Percentiles rank a stretch among this genome's conserved stretches.
Conservation (phyloP, 2,329 filamentous ascomycete species). For the Fusarium tjaetaba region DNA sequence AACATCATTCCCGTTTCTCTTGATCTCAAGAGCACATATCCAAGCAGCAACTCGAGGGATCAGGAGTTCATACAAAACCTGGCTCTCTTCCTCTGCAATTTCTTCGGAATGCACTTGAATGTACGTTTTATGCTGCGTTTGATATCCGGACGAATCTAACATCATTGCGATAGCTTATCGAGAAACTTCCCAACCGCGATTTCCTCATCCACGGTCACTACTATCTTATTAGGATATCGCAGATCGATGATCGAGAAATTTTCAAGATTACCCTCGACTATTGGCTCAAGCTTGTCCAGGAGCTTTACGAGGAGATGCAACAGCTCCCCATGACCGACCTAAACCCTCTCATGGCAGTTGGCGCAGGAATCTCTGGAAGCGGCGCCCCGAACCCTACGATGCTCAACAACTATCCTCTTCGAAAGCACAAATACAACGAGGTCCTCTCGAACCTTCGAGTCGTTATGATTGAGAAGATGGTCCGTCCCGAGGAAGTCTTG, state of each 20-base stretch:
- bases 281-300: conserved; percentile 98
- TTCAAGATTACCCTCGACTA: conserved; percentile 99
- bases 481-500: conserved; percentile 94
- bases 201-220: conserved; percentile 97
- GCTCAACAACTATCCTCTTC: conserved; percentile 89
- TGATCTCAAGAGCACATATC: conserved; percentile 91
- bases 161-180: conserved; percentile 73
- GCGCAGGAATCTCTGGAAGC: conserved; percentile 75
- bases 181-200: conserved; percentile 94
- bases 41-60: conserved; percentile 88
- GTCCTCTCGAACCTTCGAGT: conserved; percentile 92
- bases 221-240: conserved; percentile 96
- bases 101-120: conserved; percentile 91
- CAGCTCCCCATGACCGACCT: conserved; percentile 91
- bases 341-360: conserved; percentile 87
- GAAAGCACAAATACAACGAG: conserved; percentile 98
- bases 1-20: conserved; percentile 91
- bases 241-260: conserved; percentile 98
- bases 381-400: conserved; percentile 86
- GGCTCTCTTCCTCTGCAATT: conserved; percentile 95
- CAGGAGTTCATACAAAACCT: conserved; percentile 98
- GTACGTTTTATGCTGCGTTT: conserved; percentile 57
- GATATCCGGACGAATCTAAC: conserved; percentile 30
- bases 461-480: conserved; percentile 99
- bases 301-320: conserved; percentile 99